Conservation (phyloP, 176 grass and related monocot genomes). For the Aegilops speltoides region DNA sequence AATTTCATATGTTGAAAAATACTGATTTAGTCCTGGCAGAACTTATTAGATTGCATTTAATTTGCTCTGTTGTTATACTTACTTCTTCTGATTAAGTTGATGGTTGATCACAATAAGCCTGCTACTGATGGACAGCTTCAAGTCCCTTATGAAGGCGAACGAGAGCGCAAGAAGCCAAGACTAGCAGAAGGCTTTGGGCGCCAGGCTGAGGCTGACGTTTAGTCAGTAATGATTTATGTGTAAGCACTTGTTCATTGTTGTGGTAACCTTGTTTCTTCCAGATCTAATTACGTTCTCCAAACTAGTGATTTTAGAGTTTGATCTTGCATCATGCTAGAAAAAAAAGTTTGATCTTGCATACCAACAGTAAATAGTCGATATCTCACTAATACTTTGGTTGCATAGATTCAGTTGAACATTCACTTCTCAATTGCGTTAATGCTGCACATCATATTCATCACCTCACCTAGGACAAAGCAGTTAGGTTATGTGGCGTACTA, state of each 20-base stretch:
- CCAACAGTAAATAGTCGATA: background rate
- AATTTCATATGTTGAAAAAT: no score
- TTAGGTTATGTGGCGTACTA: background rate
- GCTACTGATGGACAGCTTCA: background rate
- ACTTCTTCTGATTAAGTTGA: background rate
- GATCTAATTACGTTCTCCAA: background rate
- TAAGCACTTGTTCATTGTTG: background rate
- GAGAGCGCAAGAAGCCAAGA: background rate
- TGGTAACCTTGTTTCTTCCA: background rate
- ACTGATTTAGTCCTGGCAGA: no score
- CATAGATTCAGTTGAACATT: background rate
- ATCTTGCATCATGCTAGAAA: no score
- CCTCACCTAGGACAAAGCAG: background rate
- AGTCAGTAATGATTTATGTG: background rate
- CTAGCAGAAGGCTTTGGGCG: background rate
- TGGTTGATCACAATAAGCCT: background rate
- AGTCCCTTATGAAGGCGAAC: constrained; percentile 11
- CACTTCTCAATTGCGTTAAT: background rate
- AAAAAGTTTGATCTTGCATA: background rate
- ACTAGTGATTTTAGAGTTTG: background rate
- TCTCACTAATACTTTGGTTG: background rate
- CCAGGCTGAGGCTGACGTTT: background rate
- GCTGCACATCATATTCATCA: background rate
- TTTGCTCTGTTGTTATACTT: no score
- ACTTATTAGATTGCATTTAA: no score